Conservation (phyloP, 75 land plant species). For the Selaginella moellendorffii region DNA sequence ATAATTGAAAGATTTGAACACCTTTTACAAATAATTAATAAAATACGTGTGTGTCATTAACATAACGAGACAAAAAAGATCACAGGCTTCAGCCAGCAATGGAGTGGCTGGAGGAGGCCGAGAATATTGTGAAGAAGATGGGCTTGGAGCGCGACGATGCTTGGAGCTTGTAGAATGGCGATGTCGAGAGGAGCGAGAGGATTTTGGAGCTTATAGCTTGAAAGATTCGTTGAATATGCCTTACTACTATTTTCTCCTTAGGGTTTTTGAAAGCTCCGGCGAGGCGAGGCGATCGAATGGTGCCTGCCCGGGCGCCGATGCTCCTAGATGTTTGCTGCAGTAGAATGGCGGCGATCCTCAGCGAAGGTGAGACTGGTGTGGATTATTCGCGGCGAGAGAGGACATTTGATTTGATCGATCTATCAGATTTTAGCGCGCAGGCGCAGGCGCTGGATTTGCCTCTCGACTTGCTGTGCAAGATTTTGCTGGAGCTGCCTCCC, state of each 20-base stretch:
- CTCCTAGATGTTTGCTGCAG: background rate
- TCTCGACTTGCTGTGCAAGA: background rate
- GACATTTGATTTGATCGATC: background rate
- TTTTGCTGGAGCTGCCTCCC: background rate
- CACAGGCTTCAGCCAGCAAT: background rate
- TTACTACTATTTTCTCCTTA: no score
- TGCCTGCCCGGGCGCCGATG: background rate
- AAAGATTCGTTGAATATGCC: background rate
- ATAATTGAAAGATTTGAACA: no score
- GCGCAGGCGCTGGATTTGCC: background rate
- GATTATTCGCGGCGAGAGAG: background rate
- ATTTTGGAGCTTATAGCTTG: background rate
- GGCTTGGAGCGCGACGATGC: background rate
- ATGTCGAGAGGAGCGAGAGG: background rate
- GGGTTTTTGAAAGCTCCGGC: no score
- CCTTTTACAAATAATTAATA: no score
- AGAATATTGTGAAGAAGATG: background rate
- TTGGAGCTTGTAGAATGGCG: background rate
- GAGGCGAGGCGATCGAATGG: no score
- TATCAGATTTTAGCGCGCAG: background rate
- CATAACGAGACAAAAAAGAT: no score
- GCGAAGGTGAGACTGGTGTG: no score
- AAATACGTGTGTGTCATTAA: no score
- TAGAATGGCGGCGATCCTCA: background rate
- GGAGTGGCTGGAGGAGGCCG: background rate